Evolutionary conservation across 1,284 basidiomycete genomes (phyloP).

Genomic region (Pseudozyma tsukubaensis): DNA sequence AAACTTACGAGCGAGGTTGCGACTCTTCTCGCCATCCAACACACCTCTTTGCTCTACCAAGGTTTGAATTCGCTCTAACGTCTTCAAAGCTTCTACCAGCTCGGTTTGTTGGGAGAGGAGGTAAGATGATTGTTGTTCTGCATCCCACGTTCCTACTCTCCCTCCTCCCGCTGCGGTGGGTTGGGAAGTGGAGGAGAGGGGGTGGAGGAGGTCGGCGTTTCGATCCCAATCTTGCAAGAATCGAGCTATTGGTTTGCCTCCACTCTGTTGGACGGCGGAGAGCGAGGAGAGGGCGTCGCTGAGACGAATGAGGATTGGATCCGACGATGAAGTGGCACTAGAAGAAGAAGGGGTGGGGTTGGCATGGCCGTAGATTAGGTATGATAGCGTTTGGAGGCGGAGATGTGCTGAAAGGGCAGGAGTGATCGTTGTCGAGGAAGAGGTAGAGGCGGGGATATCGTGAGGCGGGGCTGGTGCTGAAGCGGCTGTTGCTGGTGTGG

Average conservation of each 20-base stretch:
- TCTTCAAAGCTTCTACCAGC: neutral
- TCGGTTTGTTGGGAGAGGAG: slow-evolving; percentile 10
- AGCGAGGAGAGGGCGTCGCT: neutral
- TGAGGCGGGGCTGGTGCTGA: too few species aligned
- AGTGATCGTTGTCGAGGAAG: too few species aligned
- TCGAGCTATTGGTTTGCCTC: slow-evolving; percentile 1
- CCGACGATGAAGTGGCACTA: neutral
- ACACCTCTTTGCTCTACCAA: slow-evolving; percentile 6
- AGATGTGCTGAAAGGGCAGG: too few species aligned
- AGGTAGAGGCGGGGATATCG: too few species aligned
- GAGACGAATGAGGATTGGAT: neutral
- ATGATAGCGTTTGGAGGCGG: too few species aligned
- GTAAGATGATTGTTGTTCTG: slow-evolving; percentile 8
- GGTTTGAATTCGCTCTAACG: neutral
- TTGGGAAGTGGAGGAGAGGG: neutral
- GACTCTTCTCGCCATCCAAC: slow-evolving; percentile 1
- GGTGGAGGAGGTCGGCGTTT: slow-evolving; percentile 11
- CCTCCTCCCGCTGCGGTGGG: neutral
- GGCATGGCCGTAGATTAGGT: slow-evolving; percentile 6
- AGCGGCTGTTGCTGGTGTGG: too few species aligned
- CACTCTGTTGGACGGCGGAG: neutral
- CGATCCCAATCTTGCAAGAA: slow-evolving; percentile 13
- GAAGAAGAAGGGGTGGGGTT: neutral
- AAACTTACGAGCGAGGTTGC: slow-evolving; percentile 2
- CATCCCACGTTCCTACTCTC: slow-evolving; percentile 10